Conservation (phyloP, 2,329 filamentous ascomycete genomes). For the Ascochyta koolunga region DNA sequence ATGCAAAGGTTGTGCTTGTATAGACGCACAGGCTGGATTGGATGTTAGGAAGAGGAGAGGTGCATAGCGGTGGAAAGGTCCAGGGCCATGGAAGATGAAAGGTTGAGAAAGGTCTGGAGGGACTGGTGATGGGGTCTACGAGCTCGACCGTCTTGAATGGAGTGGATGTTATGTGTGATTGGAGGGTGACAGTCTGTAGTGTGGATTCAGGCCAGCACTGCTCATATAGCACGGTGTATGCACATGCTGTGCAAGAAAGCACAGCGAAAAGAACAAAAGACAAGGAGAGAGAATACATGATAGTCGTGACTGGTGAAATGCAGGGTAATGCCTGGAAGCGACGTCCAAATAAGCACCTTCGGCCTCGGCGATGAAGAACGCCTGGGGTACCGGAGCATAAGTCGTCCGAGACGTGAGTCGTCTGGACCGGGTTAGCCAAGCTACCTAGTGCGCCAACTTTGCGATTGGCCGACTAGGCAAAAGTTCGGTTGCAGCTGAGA, state of each 20-base stretch:
- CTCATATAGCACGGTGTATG: slow-evolving; percentile 11
- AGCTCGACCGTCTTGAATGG: slow-evolving; percentile 1
- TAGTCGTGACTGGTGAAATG: not conserved
- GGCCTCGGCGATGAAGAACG: slow-evolving; percentile 9
- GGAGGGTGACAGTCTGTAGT: slow-evolving; percentile 2
- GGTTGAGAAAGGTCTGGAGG: not conserved
- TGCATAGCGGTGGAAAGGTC: slow-evolving; percentile 39
- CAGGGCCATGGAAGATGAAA: slow-evolving; percentile 25
- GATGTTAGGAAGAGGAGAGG: slow-evolving; percentile 19
- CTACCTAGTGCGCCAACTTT: slow-evolving; percentile 5
- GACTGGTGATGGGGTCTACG: not conserved
- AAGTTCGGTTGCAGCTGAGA: not conserved
- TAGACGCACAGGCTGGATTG: slow-evolving; percentile 37
- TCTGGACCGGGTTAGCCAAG: slow-evolving; percentile 11
- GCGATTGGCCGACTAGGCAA: not conserved
- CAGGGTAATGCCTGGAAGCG: not conserved
- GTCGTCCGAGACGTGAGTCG: slow-evolving; percentile 26
- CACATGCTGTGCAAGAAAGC: not conserved
- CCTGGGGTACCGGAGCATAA: slow-evolving; percentile 5
- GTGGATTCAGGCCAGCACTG: slow-evolving; percentile 36
- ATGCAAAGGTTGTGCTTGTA: slow-evolving; percentile 33
- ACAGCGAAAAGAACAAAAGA: not conserved
- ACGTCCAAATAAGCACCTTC: slow-evolving; percentile 7
- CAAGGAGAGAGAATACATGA: not conserved
- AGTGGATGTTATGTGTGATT: slow-evolving; percentile 14